Evolutionary conservation across 2,329 filamentous ascomycete species (phyloP).

Genomic region (Cryphonectria nitschkei): DNA sequence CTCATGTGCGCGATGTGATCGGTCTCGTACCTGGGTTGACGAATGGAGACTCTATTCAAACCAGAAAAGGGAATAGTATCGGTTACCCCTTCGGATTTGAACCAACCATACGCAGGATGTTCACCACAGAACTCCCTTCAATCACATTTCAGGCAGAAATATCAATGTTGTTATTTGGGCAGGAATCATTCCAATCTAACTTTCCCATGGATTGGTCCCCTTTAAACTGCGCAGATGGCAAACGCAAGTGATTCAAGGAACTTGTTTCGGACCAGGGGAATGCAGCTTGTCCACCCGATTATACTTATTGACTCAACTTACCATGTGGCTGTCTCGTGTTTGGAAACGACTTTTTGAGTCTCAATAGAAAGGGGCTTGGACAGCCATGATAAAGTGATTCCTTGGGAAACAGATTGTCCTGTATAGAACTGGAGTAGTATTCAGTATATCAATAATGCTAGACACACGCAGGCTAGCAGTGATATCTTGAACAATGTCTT

Average conservation of each 20-base stretch:
- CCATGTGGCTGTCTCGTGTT: neutral
- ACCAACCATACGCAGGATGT: neutral
- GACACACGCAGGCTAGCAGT: too few relatives aligned
- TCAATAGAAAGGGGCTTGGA: too few relatives aligned
- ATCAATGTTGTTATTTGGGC: neutral
- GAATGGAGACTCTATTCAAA: constrained; percentile 24
- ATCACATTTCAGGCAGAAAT: neutral
- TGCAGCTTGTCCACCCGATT: neutral
- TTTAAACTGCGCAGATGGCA: too few relatives aligned
- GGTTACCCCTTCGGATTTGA: neutral
- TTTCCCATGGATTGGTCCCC: neutral
- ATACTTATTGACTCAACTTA: neutral
- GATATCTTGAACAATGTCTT: too few relatives aligned
- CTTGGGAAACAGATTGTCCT: too few relatives aligned
- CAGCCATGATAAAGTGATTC: too few relatives aligned
- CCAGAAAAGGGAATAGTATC: constrained; percentile 27
- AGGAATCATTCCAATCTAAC: neutral
- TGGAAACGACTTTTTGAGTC: too few relatives aligned
- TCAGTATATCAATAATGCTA: too few relatives aligned
- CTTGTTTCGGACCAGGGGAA: neutral
- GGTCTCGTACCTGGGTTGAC: neutral
- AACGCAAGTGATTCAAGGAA: neutral
- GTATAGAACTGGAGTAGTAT: too few relatives aligned
- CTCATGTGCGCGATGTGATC: neutral
- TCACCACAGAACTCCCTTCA: neutral